Evolutionary conservation across 176 grass and related monocot species (phyloP).

Genomic region (Juncus inflexus): DNA sequence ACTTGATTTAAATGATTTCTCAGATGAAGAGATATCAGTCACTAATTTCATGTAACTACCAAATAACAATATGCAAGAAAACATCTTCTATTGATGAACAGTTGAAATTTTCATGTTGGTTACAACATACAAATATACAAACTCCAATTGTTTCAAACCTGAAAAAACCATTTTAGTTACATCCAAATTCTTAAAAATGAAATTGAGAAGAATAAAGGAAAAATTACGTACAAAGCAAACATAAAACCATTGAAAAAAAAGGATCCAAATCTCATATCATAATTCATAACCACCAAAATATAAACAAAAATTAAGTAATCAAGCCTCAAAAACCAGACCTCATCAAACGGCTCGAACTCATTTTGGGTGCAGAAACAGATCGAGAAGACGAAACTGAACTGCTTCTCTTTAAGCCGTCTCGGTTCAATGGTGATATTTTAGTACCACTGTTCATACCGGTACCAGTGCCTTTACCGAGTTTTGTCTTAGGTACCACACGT

Average conservation of each 20-base stretch:
- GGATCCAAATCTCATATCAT: not conserved
- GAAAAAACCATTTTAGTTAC: too few species aligned
- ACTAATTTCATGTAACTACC: too few species aligned
- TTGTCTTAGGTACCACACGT: slow-evolving; percentile 7
- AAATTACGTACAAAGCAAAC: not conserved
- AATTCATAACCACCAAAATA: not conserved
- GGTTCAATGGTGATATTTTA: not conserved
- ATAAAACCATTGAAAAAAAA: slow-evolving; percentile 1
- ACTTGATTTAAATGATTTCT: too few species aligned
- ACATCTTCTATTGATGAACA: too few species aligned
- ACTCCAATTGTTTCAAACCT: too few species aligned
- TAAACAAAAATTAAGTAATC: not conserved
- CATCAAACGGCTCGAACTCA: not conserved
- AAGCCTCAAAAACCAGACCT: not conserved
- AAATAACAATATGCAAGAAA: too few species aligned
- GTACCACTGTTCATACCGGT: not conserved
- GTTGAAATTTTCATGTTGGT: too few species aligned
- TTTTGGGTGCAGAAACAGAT: slow-evolving; percentile 18
- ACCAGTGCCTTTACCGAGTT: not conserved
- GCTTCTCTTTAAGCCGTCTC: slow-evolving; percentile 1
- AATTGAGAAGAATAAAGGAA: not conserved
- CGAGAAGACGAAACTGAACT: not conserved
- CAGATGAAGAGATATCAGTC: too few species aligned
- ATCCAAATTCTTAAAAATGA: not conserved
- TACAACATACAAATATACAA: too few species aligned